Base-by-base conservation (phyloP, 495 filamentous ascomycete species). In the Choiromyces venosus region DNA sequence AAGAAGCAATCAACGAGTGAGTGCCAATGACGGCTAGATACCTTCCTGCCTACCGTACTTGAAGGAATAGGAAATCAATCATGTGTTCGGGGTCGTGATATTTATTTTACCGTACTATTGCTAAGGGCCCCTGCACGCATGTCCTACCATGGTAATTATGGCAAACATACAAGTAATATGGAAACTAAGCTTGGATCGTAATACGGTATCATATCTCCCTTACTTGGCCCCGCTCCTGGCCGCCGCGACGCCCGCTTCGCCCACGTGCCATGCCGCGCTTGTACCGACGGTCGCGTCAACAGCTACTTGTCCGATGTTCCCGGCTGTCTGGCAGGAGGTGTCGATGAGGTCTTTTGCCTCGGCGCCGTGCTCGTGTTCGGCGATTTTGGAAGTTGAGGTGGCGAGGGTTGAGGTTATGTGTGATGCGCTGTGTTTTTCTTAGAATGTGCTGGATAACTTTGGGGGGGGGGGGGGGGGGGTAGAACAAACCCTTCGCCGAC, bases 291-390 rank as follows among this genome's bases (percentile, higher is more conserved):
- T 56, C 5, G 67, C 65, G 25, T 72, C 71, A 21, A 64, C 67
- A 33, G 37, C 68, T 1, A 70, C 73, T 21, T 69, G 25, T 25
- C 66, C 71, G 14, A 68, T 42, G 44, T 80, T 74, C 21, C 61
- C 71, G 9, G 64, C 37, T 8, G 65, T 61, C 29, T 74, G 25
- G 5, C 73, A 39, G 7, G 69, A 37, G 35, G 61, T 33, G 35
- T 76, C 78, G 10, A 74, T 70, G n/a, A 74, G 18, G 56, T 37
- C 66, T 29, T 74, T 74, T 36, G 76, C 76, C 29, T 74, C 76
- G 16, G 65, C 40, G 1, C 69, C 61, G 19, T 76, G 38, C 64
- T 73, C 65, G 25, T 75, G 66, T 33, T 76, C 76, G 2, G 52
- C 68, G 14, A 66, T 25, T 37, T 37, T 66, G 6, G 64, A 37